A percentile compares a stretch with the other conserved stretches of the same genome.
Evolutionary conservation across 768 basidiomycete genomes (phyloP).

Genomic region (Lactifluus volemus): DNA sequence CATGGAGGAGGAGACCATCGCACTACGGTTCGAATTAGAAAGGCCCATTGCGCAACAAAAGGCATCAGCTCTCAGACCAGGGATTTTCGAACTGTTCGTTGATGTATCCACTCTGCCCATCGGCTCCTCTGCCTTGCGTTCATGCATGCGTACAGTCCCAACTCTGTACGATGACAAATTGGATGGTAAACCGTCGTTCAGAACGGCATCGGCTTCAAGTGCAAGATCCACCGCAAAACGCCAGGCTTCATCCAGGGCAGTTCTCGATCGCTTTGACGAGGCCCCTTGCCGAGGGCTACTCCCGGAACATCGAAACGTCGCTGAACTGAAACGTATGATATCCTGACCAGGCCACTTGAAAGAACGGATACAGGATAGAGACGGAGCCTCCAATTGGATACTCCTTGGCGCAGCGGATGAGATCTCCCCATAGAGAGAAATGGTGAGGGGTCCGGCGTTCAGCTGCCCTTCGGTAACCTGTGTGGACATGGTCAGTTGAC

Average conservation of each 20-base stretch:
- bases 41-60: conserved; percentile 14
- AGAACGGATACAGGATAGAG: conserved; percentile 35
- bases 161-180: conserved; percentile 15
- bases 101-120: not conserved
- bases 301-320: conserved; percentile 25
- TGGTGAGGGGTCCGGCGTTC: conserved; percentile 24
- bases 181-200: conserved; percentile 19
- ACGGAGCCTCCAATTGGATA: conserved; percentile 28
- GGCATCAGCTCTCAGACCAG: conserved; percentile 13
- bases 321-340: conserved; percentile 35
- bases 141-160: not conserved
- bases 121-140: not conserved
- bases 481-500: no score
- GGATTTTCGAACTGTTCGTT: not conserved
- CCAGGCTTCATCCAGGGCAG: conserved; percentile 16
- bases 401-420: conserved; percentile 17
- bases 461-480: conserved; percentile 19
- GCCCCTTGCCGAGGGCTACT: not conserved
- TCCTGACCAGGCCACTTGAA: conserved; percentile 27
- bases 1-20: conserved; percentile 33
- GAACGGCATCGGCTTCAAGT: conserved; percentile 12
- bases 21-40: conserved; percentile 9
- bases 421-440: conserved; percentile 26
- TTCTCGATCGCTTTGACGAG: conserved; percentile 12
- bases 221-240: conserved; percentile 16